Evolutionary conservation across 1,284 basidiomycete species (phyloP), one percentile per base, ranked within the genome.

Genomic region (Coriolopsis trogii): DNA sequence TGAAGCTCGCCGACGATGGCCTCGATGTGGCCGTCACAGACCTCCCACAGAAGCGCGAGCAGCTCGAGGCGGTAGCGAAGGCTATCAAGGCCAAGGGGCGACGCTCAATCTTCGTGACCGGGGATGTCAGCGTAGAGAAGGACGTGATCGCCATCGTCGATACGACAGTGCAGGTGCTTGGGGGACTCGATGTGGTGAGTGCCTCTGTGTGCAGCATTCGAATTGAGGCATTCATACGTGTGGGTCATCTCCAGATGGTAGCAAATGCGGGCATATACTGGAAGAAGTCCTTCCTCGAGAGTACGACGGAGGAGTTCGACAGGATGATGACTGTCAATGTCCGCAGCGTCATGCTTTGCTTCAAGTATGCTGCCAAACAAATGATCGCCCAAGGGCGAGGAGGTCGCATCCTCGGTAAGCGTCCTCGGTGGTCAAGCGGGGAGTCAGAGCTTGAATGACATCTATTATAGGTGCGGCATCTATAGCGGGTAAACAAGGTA

Each of bases 1-100:
- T 74, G 0, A 67, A 72, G 0, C 67, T 79, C 7, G 74, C 77
- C 0, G 52, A 63, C 4, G 76, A 79, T 43, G 78, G 75, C 0
- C 64, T 74, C 24, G 65, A 74, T 46, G 58, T 79, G 3, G 71
- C 66, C 6, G 30, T 79, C 26, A 65, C 68, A 39, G 76, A 78
- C 52, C 28, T 77, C 5, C 59, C 63, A 0, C 49, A 49, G 12
- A 67, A 74, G 34, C 20, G 39, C 1, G 58, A 57, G 0, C 39
- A 53, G n/a, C 63, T 77, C 1, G 63, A 69, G 0, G 45, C 31
- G 0, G 59, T 74, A 2, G 67, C 63, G 1, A 51, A 65, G 4
- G 66, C 70, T 28, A 69, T 78, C 24, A 40, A 62, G 9, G 49
- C 48, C 8, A 64, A 56, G 21, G 72, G 72, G 3, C 46, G 69